Base-by-base conservation (phyloP, 73 alveolate genomes). In the Paramecium octaurelia region DNA sequence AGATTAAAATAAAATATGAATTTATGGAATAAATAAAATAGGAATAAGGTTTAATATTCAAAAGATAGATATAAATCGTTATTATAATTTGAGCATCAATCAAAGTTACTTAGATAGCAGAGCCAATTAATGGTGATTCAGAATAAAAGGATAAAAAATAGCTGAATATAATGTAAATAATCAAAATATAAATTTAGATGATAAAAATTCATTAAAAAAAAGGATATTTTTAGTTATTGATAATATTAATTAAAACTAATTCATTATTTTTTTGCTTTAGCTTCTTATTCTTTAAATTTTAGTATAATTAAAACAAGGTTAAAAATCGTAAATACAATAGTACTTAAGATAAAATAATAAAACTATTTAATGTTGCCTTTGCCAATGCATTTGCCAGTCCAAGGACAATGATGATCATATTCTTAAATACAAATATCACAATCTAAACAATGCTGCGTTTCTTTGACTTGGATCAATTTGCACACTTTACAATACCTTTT, bases 321-420 rank as follows among this genome's bases (percentile, higher is more conserved):
- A 35, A 42, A 89, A 5, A 89, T 35, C 85, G 73, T 89, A 89
- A 89, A 89, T 50, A 83, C 60, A 58, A 89, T 23, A 10, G 88
- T 83, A 71, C 93, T 54, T 29, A 68, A 23, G 44, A 93, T 43
- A 50, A 93, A 93, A 38, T 77, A 48, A 40, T 93, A 93, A 86
- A 93, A 93, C 29, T 54, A 70, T 60, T 83, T 43, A 12, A 92
- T 36, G 86, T 92, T 93, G 60, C 96, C 94, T 18, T 70, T 23
- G 10, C 96, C 97, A 21, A 95, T 93, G 60, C 97, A 95, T 84
- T 95, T 95, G 4, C 97, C 95, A 88, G 97, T 95, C 97, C 97
- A 95, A 3, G 97, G 97, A 73, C 97, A 95, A 86, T 95, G 97
- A 93, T 95, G 97, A 89, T 95, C 97, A 40, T 27, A 68, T 46